Evolutionary conservation across 371 early-diverging fungal genomes (phyloP).

Genomic region (Entomophthora muscae): DNA sequence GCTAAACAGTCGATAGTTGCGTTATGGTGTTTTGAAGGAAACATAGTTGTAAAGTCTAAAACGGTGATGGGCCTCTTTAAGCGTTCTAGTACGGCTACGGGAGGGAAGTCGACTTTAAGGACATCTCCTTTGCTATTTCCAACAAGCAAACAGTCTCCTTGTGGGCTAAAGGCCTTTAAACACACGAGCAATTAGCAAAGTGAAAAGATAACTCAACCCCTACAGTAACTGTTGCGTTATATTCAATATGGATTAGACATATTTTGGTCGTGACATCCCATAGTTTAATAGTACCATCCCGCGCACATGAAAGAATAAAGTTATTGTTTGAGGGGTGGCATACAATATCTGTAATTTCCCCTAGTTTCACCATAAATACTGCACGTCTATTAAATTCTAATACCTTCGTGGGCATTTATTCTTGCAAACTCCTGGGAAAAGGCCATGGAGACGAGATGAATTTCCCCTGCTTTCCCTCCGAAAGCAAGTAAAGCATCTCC

Average conservation of each 20-base stretch:
- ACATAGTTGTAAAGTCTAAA: not conserved
- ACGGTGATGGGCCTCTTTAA: not conserved
- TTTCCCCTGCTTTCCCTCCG: not conserved
- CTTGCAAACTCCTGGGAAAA: not conserved
- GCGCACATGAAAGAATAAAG: not conserved
- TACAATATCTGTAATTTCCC: not conserved
- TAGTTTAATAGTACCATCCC: not conserved
- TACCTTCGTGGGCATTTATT: not conserved
- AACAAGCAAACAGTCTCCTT: not conserved
- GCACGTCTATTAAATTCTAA: too few species aligned
- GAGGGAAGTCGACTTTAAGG: not conserved
- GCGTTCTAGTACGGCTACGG: not conserved
- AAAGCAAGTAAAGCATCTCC: slow-evolving; percentile 1
- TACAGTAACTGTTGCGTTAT: not conserved
- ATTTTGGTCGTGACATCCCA: not conserved
- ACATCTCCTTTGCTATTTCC: not conserved
- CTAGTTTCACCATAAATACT: too few species aligned
- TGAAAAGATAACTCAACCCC: too few species aligned
- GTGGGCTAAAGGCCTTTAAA: not conserved
- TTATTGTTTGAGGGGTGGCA: not conserved
- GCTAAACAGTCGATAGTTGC: not conserved
- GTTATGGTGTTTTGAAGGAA: not conserved
- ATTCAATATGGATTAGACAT: not conserved
- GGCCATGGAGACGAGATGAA: not conserved
- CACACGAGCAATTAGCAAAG: too few species aligned